These are phyloP conservation scores for Neurospora sp. DNA, from an alignment of 495 filamentous ascomycete genomes.

Conservation along the genomic window DNA sequence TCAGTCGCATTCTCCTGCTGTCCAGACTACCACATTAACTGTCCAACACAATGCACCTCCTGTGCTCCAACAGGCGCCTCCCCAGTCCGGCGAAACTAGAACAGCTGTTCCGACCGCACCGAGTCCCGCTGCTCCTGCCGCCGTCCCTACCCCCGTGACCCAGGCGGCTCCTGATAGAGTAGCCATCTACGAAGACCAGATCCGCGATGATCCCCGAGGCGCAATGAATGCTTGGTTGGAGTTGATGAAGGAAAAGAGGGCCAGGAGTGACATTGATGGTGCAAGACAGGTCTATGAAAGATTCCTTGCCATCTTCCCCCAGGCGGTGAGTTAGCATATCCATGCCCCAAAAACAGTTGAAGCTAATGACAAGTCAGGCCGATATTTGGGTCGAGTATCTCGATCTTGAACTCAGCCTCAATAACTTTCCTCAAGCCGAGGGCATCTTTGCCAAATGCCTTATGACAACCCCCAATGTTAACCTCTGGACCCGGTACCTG, in stretches of 20 bases:
- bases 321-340: constrained; percentile 58
- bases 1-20: constrained; percentile 15
- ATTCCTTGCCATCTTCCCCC: constrained; percentile 79
- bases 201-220: constrained; percentile 82
- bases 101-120: not conserved
- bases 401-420: constrained; percentile 75
- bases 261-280: constrained; percentile 71
- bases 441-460: constrained; percentile 70
- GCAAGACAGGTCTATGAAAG: constrained; percentile 72
- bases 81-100: not conserved
- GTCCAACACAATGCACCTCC: constrained; percentile 16
- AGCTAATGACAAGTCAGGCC: constrained; percentile 48
- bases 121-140: constrained; percentile 7
- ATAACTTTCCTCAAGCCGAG: constrained; percentile 68
- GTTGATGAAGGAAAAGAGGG: constrained; percentile 76
- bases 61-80: constrained; percentile 11
- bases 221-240: constrained; percentile 84
- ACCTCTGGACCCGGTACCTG: constrained; percentile 87
- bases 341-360: not conserved
- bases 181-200: constrained; percentile 79
- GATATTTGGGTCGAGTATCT: constrained; percentile 81
- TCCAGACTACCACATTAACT: constrained; percentile 9
- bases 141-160: constrained; percentile 12
- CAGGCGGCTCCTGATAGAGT: constrained; percentile 64
- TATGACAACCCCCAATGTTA: constrained; percentile 61